Base-by-base conservation (phyloP, 164 flowering plant species). In the Vitis labrusca region DNA sequence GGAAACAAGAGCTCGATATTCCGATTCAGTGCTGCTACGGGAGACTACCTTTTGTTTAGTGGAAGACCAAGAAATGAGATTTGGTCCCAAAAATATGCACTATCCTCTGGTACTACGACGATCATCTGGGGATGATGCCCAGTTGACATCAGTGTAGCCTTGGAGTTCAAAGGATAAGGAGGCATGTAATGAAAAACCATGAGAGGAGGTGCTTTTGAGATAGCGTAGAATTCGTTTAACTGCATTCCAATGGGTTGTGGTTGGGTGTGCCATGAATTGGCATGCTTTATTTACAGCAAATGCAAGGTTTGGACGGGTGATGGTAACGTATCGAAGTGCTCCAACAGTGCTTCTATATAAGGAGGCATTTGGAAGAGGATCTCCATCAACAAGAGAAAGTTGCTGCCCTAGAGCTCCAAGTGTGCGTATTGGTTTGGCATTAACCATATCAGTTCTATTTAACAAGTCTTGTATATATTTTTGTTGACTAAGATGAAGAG, bases 181-280 rank as follows among this genome's bases (percentile, higher is more conserved):
- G 23, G 23, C 23, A 0, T 23, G 23, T 23, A 1, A 23, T 23
- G 23, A 23, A 1, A 23, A 1, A 23, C 23, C 23, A 23, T 23
- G 23, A 23, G 23, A 23, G 23, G 23, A 1, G 23, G 23, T 58
- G 61, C 61, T 8, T 5, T 30, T 10, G 1, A 67, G 8, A 64
- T 68, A 74, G 1, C 69, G 32, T 1, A 63, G n/a, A 2, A 50
- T 27, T 1, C 73, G 8, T 44, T 72, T 52, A 7, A 67, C 60
- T 1, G 50, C 65, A 3, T 5, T n/a, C 48, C 47, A 60, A 19
- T 73, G 73, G 3, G 1, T 30, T 15, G 13, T 8, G 2, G 37
- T 30, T 2, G 73, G 76, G 9, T 9, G 0, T 1, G 68, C 67
- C 67, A 72, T 47, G 50, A 51, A 69, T 54, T 77, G 71, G n/a